Base-by-base conservation (phyloP, 352 stramenopile species). In the Phytophthora sojae region DNA sequence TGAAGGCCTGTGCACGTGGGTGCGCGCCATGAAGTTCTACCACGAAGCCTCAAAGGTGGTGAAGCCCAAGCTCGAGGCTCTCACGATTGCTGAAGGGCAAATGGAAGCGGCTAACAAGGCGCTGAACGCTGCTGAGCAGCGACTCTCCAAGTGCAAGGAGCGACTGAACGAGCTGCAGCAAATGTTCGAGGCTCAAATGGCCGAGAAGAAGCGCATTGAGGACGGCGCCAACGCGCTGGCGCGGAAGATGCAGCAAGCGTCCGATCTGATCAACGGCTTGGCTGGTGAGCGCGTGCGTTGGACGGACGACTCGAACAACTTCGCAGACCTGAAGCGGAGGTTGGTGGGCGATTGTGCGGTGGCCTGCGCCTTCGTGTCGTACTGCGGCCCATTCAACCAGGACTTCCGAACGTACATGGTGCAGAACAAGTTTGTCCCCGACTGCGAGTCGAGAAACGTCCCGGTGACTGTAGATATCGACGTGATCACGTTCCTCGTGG, bases 1-100 rank as follows among this genome's bases (percentile, higher is more conserved):
- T 1, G 97, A 99, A 75, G 97, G 97, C 3, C 77, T 99, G 26
- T 99, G 97, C 70, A 99, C 93, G 25, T 99, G 97, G 91, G 97
- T 99, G 61, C 83, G 92, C 35, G 98, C 98, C 1, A 99, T 99
- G 98, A 99, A 99, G 70, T 98, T 97, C 66, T 99, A 99, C 81
- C 97, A 99, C 77, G 94, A 99, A 74, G 98, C 97, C 1, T 99
- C 95, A 25, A 99, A 99, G 76, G 98, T 99, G 66, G 97, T 99
- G 14, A 99, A 99, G 73, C 98, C 98, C 8, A 99, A 99, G 77
- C 87, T 99, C 2, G 98, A 99, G 75, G 97, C 97, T 23, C 86
- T 99, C 11, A 91, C 88, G 50, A 97, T 99, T 29, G 97, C 97
- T 2, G 96, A 99, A 81, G 95, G 91, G 0, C 94, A 99, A 67